Percentiles rank a stretch among this genome's conserved stretches.
Evolutionary conservation across 495 filamentous ascomycete genomes (phyloP).

Genomic region (Aspergillus homomorphus): DNA sequence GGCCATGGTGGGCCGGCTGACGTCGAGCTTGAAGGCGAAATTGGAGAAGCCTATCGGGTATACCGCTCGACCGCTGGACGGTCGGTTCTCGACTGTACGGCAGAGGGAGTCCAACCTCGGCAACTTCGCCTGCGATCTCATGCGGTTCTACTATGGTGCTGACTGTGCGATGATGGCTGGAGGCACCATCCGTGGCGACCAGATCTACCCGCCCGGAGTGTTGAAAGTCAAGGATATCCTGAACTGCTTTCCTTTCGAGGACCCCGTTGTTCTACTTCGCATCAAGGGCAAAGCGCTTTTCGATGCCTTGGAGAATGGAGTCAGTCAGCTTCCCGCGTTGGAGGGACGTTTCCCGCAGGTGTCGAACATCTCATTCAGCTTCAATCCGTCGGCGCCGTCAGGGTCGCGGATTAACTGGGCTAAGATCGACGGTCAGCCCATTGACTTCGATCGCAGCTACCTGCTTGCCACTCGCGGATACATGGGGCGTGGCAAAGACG

Average conservation of each 20-base stretch:
- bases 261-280: constrained; percentile 76
- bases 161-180: constrained; percentile 84
- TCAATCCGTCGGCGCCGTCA: constrained; percentile 55
- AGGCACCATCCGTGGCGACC: constrained; percentile 87
- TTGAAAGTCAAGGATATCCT: constrained; percentile 71
- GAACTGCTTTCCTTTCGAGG: constrained; percentile 88
- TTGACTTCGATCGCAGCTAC: constrained; percentile 61
- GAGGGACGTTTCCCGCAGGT: constrained; percentile 77
- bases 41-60: constrained; percentile 82
- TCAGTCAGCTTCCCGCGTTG: constrained; percentile 74
- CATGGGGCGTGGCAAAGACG: constrained; percentile 85
- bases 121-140: constrained; percentile 88
- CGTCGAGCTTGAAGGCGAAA: constrained; percentile 65
- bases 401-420: constrained; percentile 62
- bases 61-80: constrained; percentile 75
- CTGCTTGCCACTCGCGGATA: constrained; percentile 74
- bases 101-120: constrained; percentile 75
- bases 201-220: constrained; percentile 79
- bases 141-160: constrained; percentile 73
- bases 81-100: constrained; percentile 79
- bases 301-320: constrained; percentile 77
- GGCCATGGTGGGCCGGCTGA: constrained; percentile 62
- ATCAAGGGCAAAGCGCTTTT: constrained; percentile 63
- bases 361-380: constrained; percentile 71
- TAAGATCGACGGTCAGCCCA: constrained; percentile 54